Evolutionary conservation across 371 early-diverging fungal genomes (phyloP).

Genomic region (Actinomucor elegans): DNA sequence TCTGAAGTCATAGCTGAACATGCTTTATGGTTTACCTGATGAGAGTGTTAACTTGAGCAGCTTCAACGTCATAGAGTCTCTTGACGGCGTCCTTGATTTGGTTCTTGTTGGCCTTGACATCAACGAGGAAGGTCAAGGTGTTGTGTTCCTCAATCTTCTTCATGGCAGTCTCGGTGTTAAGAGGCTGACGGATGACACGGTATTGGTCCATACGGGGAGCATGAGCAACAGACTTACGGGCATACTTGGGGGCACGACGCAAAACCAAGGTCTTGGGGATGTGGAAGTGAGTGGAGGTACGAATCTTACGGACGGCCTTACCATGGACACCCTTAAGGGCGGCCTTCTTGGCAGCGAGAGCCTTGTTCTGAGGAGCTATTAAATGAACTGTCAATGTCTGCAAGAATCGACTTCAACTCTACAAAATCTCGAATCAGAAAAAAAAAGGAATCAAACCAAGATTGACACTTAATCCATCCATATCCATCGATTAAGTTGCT

Average conservation of each 20-base stretch:
- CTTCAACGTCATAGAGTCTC: conserved; percentile 92
- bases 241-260: conserved; percentile 85
- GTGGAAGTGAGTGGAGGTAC: conserved; percentile 87
- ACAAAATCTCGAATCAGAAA: too few relatives aligned
- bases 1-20: too few relatives aligned
- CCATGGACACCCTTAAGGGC: conserved; percentile 84
- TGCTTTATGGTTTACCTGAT: conserved; percentile 72
- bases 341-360: conserved; percentile 78
- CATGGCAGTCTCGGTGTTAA: conserved; percentile 98
- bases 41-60: conserved; percentile 94
- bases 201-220: conserved; percentile 78
- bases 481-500: too few relatives aligned
- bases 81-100: conserved; percentile 97
- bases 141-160: conserved; percentile 98
- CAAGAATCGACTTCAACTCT: too few relatives aligned
- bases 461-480: too few relatives aligned
- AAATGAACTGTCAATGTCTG: neutral
- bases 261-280: conserved; percentile 92
- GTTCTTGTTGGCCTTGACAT: conserved; percentile 95
- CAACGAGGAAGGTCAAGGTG: conserved; percentile 96
- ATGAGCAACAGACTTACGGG: conserved; percentile 82
- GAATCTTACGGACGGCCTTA: conserved; percentile 80
- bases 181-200: conserved; percentile 87
- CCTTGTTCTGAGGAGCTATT: conserved; percentile 44
- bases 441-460: too few relatives aligned